Base-by-base conservation (phyloP, 163 green algal genomes). In the Chlorella variabilis region DNA sequence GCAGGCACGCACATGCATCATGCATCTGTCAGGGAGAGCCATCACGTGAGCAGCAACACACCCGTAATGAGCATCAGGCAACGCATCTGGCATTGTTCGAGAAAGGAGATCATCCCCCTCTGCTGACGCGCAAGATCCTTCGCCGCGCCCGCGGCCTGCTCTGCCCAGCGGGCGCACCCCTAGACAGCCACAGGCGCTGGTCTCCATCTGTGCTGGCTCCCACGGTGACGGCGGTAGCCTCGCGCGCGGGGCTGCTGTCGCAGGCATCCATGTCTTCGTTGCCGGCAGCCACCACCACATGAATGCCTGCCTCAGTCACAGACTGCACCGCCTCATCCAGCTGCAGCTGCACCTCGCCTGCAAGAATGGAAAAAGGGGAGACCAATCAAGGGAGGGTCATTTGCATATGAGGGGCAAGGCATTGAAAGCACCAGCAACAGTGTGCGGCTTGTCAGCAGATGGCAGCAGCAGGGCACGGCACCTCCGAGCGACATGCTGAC, bases 401-500 rank as follows among this genome's bases (percentile, higher is more conserved):
- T n/a, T n/a, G n/a, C n/a, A n/a, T n/a, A n/a, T n/a, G n/a, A n/a
- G n/a, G 11, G 3, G 27, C 36, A 62, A 41, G 27, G 27, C n/a
- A n/a, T n/a, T n/a, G n/a, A n/a, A 54, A 54, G 45, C 15, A 15
- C 11, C 45, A 15, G 45, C 45, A 54, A 54, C 45, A 54, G 45
- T 54, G 11, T 11, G 45, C 45, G n/a, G n/a, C n/a, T n/a, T n/a
- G 8, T 18, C 59, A 56, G 39, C 21, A 74, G 29, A 59, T n/a
- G 48, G 38, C 68, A 61, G 41, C 66, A 62, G 68, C 70, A 45
- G 15, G 45, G 45, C 45, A 54, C 11, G 45, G 15, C 75, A 33
- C 89, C 89, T 41, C 91, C 88, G n/a, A 94, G 86, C 20, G 84
- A 90, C 91, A 96, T 94, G 63, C 88, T 86, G 63, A 91, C 88